phyloP scores from a whole-genome alignment of 1,284 basidiomycete species.

The Golubevia pallescens region DNA sequence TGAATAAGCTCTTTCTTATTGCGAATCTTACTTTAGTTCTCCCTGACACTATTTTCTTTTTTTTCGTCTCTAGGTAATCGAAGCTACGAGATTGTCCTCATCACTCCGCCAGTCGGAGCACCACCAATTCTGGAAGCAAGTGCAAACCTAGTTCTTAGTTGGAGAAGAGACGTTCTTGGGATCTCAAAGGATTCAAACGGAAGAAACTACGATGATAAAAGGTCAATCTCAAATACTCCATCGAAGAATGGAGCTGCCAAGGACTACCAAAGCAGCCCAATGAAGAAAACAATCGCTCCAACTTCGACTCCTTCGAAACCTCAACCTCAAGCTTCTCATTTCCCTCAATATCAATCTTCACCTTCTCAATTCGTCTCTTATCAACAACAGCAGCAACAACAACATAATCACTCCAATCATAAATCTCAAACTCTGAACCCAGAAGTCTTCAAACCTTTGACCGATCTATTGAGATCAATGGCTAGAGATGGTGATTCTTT shows the following conservation, averaged over 20 bases:
- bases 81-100: slow-evolving; percentile 42
- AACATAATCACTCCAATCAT: slow-evolving; percentile 5
- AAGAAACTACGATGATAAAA: slow-evolving; percentile 20
- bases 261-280: slow-evolving; percentile 14
- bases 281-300: slow-evolving; percentile 11
- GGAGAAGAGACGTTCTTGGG: slow-evolving; percentile 54
- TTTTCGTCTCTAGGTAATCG: slow-evolving; percentile 37
- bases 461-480: slow-evolving; percentile 31
- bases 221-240: slow-evolving; percentile 10
- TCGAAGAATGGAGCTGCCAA: background rate
- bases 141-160: slow-evolving; percentile 40
- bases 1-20: no score
- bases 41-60: background rate
- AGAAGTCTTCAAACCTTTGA: slow-evolving; percentile 34
- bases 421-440: slow-evolving; percentile 19
- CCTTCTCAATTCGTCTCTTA: background rate
- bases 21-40: no score
- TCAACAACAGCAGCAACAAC: background rate
- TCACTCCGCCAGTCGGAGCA: slow-evolving; percentile 45
- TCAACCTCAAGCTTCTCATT: background rate
- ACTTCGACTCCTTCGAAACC: no score
- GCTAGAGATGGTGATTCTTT: slow-evolving; percentile 32
- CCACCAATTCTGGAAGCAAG: slow-evolving; percentile 45
- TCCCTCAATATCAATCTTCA: background rate
- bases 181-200: slow-evolving; percentile 31